A percentile compares a stretch with the other conserved stretches of the same genome.
These are phyloP conservation scores for Podila horticola DNA, from an alignment of 192 early-diverging fungal genomes.

Conservation along the genomic window DNA sequence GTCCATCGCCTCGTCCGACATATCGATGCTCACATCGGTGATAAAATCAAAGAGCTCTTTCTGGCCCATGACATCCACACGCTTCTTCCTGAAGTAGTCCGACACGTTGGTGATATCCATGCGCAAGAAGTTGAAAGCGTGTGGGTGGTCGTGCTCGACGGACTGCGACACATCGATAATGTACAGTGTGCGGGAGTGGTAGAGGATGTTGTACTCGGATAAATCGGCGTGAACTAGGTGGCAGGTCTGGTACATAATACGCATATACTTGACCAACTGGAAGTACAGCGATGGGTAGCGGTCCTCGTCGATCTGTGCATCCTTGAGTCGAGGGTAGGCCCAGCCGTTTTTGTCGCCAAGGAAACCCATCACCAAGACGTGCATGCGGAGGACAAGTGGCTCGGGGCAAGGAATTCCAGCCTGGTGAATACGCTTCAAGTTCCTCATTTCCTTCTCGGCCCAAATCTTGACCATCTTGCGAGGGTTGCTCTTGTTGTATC, in stretches of 20 bases:
- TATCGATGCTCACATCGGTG: slow-evolving; percentile 67
- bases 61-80: slow-evolving; percentile 78
- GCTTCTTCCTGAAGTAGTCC: slow-evolving; percentile 90
- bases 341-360: slow-evolving; percentile 92
- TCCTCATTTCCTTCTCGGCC: slow-evolving; percentile 99
- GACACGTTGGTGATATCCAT: slow-evolving; percentile 95
- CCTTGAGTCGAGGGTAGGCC: slow-evolving; percentile 95
- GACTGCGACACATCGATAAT: slow-evolving; percentile 99
- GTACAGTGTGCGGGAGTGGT: slow-evolving; percentile 83
- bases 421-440: slow-evolving; percentile 88
- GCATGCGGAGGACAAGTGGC: slow-evolving; percentile 86
- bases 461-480: slow-evolving; percentile 99
- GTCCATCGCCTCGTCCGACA: slow-evolving; percentile 73
- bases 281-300: slow-evolving; percentile 81
- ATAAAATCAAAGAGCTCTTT: slow-evolving; percentile 93
- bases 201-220: slow-evolving; percentile 97
- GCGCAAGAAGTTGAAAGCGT: slow-evolving; percentile 94
- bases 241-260: slow-evolving; percentile 93
- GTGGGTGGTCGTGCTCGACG: slow-evolving; percentile 98
- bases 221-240: slow-evolving; percentile 97
- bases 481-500: slow-evolving; percentile 93
- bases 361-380: slow-evolving; percentile 96
- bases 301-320: slow-evolving; percentile 82
- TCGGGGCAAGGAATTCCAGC: slow-evolving; percentile 93
- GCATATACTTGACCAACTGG: slow-evolving; percentile 88